Percentiles rank a stretch among this genome's conserved stretches.
Conservation (phyloP, 441 rosid genomes). For the Gossypium gossypioides region DNA sequence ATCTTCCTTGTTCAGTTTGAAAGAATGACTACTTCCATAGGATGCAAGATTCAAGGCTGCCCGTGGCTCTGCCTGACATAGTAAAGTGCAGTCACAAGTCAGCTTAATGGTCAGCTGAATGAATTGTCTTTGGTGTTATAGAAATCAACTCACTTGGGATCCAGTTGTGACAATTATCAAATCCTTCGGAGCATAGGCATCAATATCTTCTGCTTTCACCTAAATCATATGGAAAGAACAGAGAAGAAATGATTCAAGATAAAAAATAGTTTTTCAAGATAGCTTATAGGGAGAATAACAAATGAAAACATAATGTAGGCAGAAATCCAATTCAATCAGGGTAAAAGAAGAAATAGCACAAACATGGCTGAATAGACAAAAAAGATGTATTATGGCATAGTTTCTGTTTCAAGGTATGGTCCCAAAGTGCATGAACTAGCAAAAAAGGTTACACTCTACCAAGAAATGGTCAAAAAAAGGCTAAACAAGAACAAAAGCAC, state of each 20-base stretch:
- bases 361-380: not conserved
- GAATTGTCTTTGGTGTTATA: not conserved
- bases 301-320: not conserved
- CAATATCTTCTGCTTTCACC: slow-evolving; percentile 93
- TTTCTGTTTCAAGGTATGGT: not conserved
- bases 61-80: slow-evolving; percentile 95
- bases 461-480: not conserved
- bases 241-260: slow-evolving; percentile 8
- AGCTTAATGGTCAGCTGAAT: slow-evolving; percentile 12
- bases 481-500: not conserved
- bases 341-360: not conserved
- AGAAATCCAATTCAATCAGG: not conserved
- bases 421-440: not conserved
- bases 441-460: not conserved
- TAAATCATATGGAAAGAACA: slow-evolving; percentile 13
- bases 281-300: not conserved
- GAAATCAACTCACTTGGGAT: slow-evolving; percentile 67
- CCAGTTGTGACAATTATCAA: slow-evolving; percentile 90
- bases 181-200: slow-evolving; percentile 87
- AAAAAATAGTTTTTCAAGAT: not conserved
- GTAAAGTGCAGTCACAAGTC: slow-evolving; percentile 20
- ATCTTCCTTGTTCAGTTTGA: slow-evolving; percentile 79
- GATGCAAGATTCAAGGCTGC: slow-evolving; percentile 96
- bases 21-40: slow-evolving; percentile 75
- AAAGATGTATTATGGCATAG: not conserved